Evolutionary conservation across 2,329 filamentous ascomycete genomes (phyloP), one percentile per base, ranked within the genome.

Genomic region (Colletotrichum caudatum): DNA sequence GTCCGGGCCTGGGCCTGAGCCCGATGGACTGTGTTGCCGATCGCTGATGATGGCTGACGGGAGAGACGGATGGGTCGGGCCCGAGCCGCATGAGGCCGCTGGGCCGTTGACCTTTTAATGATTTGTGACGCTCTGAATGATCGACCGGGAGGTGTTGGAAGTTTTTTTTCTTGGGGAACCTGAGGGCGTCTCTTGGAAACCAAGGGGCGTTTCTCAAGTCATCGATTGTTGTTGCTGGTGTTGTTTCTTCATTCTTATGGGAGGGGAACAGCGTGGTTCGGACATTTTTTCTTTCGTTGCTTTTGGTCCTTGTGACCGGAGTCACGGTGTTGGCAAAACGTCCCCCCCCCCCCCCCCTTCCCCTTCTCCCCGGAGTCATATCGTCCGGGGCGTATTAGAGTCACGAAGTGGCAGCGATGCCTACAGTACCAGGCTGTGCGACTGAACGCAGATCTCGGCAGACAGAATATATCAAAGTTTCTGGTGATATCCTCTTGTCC

Each of bases 341-440:
- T 46, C 44, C 44, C 44, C 44, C n/a, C 44, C 44, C 44, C 7
- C 41, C 41, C 18, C 39, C 39, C 41, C 41, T 18, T 2, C 39
- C 41, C 18, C 39, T 16, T 23, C 29, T 12, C 33, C 37, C 51
- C 20, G 37, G 58, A 16, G 18, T 54, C 44, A 59, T 39, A 54
- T 46, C 35, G 5, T 23, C 53, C 53, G 51, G 54, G 56, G 37
- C 23, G 23, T n/a, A 51, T 18, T 51, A 65, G 20, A 62, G 46
- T 35, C 35, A 48, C 26, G 23, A 58, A 35, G 9, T 5, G 66
- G 66, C 66, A 65, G 66, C 66, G 37, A 69, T 65, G 53, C 46
- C 66, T 39, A 29, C 60, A 20, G 41, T 44, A 59, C 44, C 20
- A 53, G 46, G 16, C 14, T 37, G 35, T 44, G 64, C 33, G 50